Conservation (phyloP, 2,329 filamentous ascomycete genomes). For the Decorospora gaudefroyi region DNA sequence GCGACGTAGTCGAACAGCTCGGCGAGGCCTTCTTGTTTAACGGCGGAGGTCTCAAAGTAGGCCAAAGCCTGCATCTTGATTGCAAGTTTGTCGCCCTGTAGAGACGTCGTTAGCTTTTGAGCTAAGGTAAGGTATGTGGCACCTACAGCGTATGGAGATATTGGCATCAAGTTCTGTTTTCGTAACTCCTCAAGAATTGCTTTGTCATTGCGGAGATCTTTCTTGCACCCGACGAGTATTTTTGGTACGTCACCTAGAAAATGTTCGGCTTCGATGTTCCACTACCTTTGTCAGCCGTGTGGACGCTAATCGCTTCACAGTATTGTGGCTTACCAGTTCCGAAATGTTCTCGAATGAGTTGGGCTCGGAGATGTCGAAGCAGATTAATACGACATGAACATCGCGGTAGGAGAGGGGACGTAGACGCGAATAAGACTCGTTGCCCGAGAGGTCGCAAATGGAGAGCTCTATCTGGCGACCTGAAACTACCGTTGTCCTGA, state of each 20-base stretch:
- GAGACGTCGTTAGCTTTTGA: not conserved
- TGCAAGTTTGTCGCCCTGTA: slow-evolving; percentile 20
- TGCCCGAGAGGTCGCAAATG: slow-evolving; percentile 11
- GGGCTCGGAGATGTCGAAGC: slow-evolving; percentile 19
- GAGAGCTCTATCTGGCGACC: slow-evolving; percentile 9
- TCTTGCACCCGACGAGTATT: slow-evolving; percentile 26
- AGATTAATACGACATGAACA: slow-evolving; percentile 18
- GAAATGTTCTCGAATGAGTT: slow-evolving; percentile 18
- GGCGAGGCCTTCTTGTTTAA: slow-evolving; percentile 12
- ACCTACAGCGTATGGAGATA: not conserved
- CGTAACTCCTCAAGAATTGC: not conserved
- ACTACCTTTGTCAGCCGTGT: slow-evolving; percentile 6
- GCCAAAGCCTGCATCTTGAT: slow-evolving; percentile 17
- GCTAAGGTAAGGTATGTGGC: not conserved
- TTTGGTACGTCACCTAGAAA: slow-evolving; percentile 15
- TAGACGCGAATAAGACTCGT: slow-evolving; percentile 1
- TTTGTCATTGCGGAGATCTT: slow-evolving; percentile 9
- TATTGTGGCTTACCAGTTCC: slow-evolving; percentile 13
- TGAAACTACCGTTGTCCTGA: not conserved
- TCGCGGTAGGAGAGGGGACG: slow-evolving; percentile 7
- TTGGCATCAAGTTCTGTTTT: not conserved
- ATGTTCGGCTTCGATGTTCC: slow-evolving; percentile 16
- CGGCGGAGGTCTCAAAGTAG: slow-evolving; percentile 25
- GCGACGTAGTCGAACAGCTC: slow-evolving; percentile 21
- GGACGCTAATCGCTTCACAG: not conserved